Conservation (phyloP, 2,329 filamentous ascomycete species). For the Neobulgaria alba region DNA sequence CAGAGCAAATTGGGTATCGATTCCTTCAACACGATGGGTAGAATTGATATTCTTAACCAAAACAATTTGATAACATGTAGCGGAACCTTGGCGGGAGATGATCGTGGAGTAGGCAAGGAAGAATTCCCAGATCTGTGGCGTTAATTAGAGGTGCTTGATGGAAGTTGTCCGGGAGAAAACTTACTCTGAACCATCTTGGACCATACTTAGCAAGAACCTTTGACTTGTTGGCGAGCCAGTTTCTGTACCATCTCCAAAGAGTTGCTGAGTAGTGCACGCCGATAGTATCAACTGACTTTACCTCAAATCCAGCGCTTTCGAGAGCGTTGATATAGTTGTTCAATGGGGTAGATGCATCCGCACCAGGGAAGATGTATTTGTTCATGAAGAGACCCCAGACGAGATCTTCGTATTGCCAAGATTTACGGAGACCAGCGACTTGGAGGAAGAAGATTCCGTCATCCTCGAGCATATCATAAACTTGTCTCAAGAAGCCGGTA, state of each 20-base stretch:
- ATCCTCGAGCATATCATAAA: conserved; percentile 92
- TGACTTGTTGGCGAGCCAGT: conserved; percentile 91
- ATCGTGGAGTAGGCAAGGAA: conserved; percentile 73
- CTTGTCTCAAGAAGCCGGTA: conserved; percentile 69
- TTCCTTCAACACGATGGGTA: conserved; percentile 66
- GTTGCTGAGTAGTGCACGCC: conserved; percentile 97
- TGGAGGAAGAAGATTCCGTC: conserved; percentile 95
- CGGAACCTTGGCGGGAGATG: conserved; percentile 63
- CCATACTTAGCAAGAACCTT: conserved; percentile 95
- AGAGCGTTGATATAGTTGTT: conserved; percentile 79
- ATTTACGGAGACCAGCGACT: conserved; percentile 85
- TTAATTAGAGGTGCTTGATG: conserved; percentile 14
- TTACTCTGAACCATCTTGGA: conserved; percentile 86
- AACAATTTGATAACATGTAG: conserved; percentile 71
- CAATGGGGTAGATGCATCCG: conserved; percentile 88
- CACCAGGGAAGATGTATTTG: conserved; percentile 97
- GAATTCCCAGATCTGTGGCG: conserved; percentile 68
- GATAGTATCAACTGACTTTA: conserved; percentile 87
- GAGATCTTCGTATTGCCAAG: conserved; percentile 96
- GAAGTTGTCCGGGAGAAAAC: too few relatives aligned
- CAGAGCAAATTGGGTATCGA: conserved; percentile 57
- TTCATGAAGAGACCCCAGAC: conserved; percentile 99
- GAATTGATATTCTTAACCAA: conserved; percentile 79
- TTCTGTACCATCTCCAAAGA: conserved; percentile 96
- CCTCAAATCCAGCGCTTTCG: conserved; percentile 79